phyloP scores from a whole-genome alignment of 768 basidiomycete species.

The Tulasnella sp. region DNA sequence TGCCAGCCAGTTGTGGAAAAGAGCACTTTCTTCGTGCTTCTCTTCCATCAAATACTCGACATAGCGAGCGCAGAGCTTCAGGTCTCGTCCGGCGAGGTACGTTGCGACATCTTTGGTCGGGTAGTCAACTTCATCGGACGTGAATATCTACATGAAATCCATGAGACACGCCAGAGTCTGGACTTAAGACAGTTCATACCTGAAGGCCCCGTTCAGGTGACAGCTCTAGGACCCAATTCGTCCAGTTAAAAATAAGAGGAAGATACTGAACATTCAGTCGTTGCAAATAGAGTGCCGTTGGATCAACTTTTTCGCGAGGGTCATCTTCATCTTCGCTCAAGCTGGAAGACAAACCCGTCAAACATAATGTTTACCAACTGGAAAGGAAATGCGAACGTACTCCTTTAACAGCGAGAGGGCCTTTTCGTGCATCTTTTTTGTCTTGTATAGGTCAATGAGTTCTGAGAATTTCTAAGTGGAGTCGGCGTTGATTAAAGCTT shows the following conservation, averaged over 20 bases:
- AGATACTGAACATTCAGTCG: conserved; percentile 81
- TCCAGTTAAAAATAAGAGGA: conserved; percentile 72
- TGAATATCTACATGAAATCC: conserved; percentile 67
- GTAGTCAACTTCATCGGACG: conserved; percentile 89
- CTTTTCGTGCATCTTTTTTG: conserved; percentile 92
- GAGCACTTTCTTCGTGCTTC: conserved; percentile 58
- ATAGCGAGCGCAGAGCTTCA: conserved; percentile 66
- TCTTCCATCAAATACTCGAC: conserved; percentile 81
- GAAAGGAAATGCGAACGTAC: conserved; percentile 45
- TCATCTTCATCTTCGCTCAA: conserved; percentile 75
- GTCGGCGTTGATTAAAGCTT: not conserved
- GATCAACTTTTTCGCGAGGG: conserved; percentile 69
- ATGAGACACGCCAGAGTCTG: not conserved
- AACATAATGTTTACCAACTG: not conserved
- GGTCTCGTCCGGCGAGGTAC: conserved; percentile 70
- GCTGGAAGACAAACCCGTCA: conserved; percentile 41
- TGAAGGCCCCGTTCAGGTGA: conserved; percentile 72
- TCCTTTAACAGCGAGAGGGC: conserved; percentile 78
- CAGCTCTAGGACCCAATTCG: conserved; percentile 79
- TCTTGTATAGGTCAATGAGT: conserved; percentile 84
- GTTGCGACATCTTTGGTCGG: conserved; percentile 71
- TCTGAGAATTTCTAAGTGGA: conserved; percentile 77
- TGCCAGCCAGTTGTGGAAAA: conserved; percentile 84
- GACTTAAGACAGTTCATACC: conserved; percentile 23
- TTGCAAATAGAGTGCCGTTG: conserved; percentile 85